phyloP scores from a whole-genome alignment of 805 yeast species.

The Candida rishiriensis region DNA sequence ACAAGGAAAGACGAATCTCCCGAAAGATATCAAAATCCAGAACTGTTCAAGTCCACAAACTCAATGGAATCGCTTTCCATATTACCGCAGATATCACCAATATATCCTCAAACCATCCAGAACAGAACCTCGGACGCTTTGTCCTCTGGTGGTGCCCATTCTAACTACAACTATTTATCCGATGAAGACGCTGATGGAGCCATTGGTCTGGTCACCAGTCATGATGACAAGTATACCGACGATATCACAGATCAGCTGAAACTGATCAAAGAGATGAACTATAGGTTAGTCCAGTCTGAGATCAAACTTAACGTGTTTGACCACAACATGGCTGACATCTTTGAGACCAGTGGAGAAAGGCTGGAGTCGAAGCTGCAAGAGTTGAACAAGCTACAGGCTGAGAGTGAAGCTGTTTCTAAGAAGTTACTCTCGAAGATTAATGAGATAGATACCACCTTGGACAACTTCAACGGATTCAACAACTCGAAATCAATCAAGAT shows the following conservation, averaged over 20 bases:
- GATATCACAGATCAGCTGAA: constrained; percentile 12
- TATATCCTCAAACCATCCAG: neutral
- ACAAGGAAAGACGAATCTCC: neutral
- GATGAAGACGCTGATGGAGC: no score
- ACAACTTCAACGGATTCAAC: constrained; percentile 17
- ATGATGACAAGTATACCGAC: neutral
- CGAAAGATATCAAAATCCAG: neutral
- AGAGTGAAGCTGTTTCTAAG: constrained; percentile 19
- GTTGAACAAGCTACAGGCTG: constrained; percentile 29
- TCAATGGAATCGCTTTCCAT: constrained; percentile 12
- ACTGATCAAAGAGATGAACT: constrained; percentile 11
- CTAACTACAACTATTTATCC: no score
- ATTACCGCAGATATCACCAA: no score
- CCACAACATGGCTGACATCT: constrained; percentile 12
- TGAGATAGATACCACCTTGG: constrained; percentile 18
- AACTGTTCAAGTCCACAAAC: neutral
- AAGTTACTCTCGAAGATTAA: constrained; percentile 15
- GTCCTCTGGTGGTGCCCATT: no score
- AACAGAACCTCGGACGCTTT: neutral
- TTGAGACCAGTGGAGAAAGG: constrained; percentile 17
- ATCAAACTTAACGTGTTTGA: constrained; percentile 15
- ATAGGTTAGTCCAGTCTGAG: constrained; percentile 12
- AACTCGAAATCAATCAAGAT: constrained; percentile 37
- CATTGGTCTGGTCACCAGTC: neutral
- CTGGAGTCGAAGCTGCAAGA: constrained; percentile 23